These are phyloP conservation scores for Solanum commersonii DNA, from an alignment of 257 asterid species.

Conservation along the genomic window DNA sequence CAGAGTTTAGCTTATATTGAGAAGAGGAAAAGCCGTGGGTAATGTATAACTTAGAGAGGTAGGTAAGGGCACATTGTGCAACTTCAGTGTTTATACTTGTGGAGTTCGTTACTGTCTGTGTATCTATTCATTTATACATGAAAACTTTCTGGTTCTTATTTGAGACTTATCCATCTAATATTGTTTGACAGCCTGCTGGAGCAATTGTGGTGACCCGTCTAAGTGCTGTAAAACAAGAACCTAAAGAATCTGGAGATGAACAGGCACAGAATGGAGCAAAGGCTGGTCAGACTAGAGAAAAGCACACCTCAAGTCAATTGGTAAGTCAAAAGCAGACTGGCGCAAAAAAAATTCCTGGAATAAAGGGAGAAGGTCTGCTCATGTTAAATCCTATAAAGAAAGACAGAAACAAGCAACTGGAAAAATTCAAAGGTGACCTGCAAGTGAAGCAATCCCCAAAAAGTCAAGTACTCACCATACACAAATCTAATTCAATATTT, in stretches of 20 bases:
- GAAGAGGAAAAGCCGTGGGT: background rate
- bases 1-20: background rate
- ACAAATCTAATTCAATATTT: slow-evolving; percentile 4
- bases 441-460: slow-evolving; percentile 9
- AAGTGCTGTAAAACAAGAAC: background rate
- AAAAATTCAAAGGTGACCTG: slow-evolving; percentile 5
- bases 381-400: slow-evolving; percentile 4
- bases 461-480: slow-evolving; percentile 1
- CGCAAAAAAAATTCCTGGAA: background rate
- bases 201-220: slow-evolving; percentile 8
- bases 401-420: slow-evolving; percentile 1
- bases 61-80: background rate
- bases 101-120: background rate
- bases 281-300: background rate
- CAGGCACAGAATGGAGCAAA: slow-evolving; percentile 4
- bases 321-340: slow-evolving; percentile 4
- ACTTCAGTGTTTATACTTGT: background rate
- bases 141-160: background rate
- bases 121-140: background rate
- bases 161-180: background rate
- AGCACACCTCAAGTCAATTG: slow-evolving; percentile 9
- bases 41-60: background rate
- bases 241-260: slow-evolving; percentile 7
- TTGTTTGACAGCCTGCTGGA: slow-evolving; percentile 16
- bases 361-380: slow-evolving; percentile 1